Percentiles rank a stretch among this genome's conserved stretches.
Evolutionary conservation across 768 basidiomycete genomes (phyloP).

Genomic region (Leccinum aurantiacum): DNA sequence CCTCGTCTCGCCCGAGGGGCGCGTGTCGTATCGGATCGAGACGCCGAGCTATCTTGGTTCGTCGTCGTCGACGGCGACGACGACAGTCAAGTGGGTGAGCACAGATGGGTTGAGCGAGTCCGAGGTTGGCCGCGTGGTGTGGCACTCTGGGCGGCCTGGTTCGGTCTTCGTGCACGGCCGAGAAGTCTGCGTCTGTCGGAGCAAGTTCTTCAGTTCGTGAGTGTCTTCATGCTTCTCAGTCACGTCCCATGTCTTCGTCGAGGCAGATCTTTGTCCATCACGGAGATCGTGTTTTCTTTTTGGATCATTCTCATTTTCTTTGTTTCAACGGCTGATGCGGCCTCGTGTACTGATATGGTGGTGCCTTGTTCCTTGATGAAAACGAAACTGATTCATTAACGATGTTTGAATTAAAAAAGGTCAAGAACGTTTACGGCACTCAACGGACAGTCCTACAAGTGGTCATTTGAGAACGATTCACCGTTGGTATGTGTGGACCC

Average conservation of each 20-base stretch:
- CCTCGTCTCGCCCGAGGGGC: constrained; percentile 32
- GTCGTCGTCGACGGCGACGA: constrained; percentile 17
- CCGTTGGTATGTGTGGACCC: constrained; percentile 25
- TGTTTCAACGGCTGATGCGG: not conserved
- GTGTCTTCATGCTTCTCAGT: constrained; percentile 12
- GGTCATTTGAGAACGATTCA: constrained; percentile 34
- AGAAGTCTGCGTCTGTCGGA: constrained; percentile 24
- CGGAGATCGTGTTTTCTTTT: constrained; percentile 3
- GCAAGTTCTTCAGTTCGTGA: constrained; percentile 34
- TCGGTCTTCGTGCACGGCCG: constrained; percentile 30
- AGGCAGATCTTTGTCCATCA: not conserved
- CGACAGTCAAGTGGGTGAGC: constrained; percentile 27
- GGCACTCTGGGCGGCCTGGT: constrained; percentile 32
- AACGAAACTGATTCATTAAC: not conserved
- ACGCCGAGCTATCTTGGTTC: constrained; percentile 20
- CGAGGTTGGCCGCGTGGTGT: constrained; percentile 30
- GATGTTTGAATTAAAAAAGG: constrained; percentile 13
- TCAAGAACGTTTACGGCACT: constrained; percentile 35
- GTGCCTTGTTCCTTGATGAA: not conserved
- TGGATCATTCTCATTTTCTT: constrained; percentile 6
- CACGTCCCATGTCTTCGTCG: not conserved
- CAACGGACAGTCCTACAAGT: constrained; percentile 36
- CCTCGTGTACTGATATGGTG: not conserved
- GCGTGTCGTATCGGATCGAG: constrained; percentile 31
- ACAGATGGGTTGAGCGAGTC: constrained; percentile 23